Evolutionary conservation across 495 filamentous ascomycete genomes (phyloP), one percentile per base, ranked within the genome.

Genomic region (Annulohypoxylon bovei): DNA sequence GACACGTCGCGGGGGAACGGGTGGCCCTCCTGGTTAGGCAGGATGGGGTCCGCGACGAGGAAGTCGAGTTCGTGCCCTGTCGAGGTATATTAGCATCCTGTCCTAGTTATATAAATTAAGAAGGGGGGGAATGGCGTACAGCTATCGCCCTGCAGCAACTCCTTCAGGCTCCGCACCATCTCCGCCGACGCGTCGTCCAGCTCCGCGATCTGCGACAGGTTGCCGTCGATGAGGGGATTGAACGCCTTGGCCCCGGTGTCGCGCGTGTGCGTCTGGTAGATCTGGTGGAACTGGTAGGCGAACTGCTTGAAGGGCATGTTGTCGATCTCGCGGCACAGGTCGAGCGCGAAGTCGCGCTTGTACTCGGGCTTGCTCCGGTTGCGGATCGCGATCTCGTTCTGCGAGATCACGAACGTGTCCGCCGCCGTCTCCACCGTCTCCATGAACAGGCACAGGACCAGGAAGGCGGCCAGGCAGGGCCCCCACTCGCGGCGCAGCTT

Each of bases 291-390:
- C 65, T 84, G 81, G 53, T 82, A 82, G 9, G 79, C 83, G 60
- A 84, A 83, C 77, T 84, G 82, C 56, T 79, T 79, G 63, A 86
- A 87, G 3, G 84, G 84, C 68, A 83, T 71, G 61, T 85, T 83
- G 44, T 87, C 84, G 27, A 87, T 75, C 53, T 81, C 79, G 32
- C 69, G 35, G 69, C 82, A 84, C 22, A 82, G 68, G 1, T 72
- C 70, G 22, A 79, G 77, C 37, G 81, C 83, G 28, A 80, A 80
- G 20, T 72, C 74, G 27, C 81, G 75, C 40, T 77, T 79, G 73
- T 78, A 80, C 39, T 71, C 68, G 20, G 78, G 68, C 11, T 59
- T 44, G 3, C 46, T 54, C 27, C 68, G 68, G 49, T 72, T 77
- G 32, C 79, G 77, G 54, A 81, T 46, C n/a, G 74, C 64, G 70